Evolutionary conservation across 331 rosid species (phyloP), one percentile per base, ranked within the genome.

Genomic region (Quercus tomentella): DNA sequence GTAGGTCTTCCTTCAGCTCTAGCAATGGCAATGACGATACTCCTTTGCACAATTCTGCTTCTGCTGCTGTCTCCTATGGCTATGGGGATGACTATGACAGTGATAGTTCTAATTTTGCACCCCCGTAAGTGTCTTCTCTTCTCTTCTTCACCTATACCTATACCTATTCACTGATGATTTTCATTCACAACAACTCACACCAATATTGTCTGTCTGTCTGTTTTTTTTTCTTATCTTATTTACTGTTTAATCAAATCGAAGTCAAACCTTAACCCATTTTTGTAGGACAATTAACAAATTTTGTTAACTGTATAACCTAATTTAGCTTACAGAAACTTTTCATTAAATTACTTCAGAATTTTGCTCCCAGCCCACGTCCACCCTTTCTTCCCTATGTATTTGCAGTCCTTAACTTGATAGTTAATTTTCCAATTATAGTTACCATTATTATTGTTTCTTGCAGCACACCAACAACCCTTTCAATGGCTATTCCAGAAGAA

Each of bases 401-500:
- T 37, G n/a, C 45, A 71, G 55, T 18, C 23, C 80, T 56, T 54
- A 67, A 28, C 70, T 45, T 62, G 41, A 55, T 61, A 70, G 57
- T 26, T 41, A 35, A 23, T 65, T 45, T 37, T 54, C 28, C 66
- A 33, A 7, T 30, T 81, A 20, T 54, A 2, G 43, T 37, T 37
- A 41, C 49, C 49, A 41, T 26, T 45, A 49, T 68, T 68, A 10
- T 55, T 83, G 75, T 80, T 62, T 82, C 54, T 79, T 73, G 80
- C 87, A 92, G 98, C 72, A 96, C 99, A 1, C 94, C 98, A 54
- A 77, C 89, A 25, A 77, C 97, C 70, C 77, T 85, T 16, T 88
- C 97, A 60, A 87, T 87, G 93, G 83, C 90, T 45, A 80, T 96
- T 83, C 97, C 99, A 8, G 89, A 91, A 25, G 98, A 96, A 81